Base-by-base conservation (phyloP, 2,329 filamentous ascomycete genomes). In the Raffaelea arxii region DNA sequence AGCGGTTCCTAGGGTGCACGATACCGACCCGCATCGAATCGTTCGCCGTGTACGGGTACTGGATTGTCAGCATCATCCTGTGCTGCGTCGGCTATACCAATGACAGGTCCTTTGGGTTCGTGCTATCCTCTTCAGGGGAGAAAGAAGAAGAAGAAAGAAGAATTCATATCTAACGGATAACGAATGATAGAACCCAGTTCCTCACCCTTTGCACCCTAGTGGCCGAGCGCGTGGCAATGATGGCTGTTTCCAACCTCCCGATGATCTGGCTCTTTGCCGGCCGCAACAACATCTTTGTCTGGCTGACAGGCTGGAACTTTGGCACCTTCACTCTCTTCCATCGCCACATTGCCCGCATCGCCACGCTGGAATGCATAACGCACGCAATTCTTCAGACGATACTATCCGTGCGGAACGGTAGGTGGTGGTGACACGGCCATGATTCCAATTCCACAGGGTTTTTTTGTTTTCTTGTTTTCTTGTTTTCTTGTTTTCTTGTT, bases 241-340 rank as follows among this genome's bases (percentile, higher is more conserved):
- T 7, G 32, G 16, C 7, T 16, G 6, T 7, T 6, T 9, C 14
- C 32, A 6, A n/a, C 14, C 32, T 36, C 14, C 32, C 51, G 9
- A 23, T 53, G 10, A 21, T 54, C 4, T 54, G 49, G 49, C 30
- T 85, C 0, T 85, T 86, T 52, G 74, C 74, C 0, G 76, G 77
- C 56, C 68, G 82, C 6, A 86, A 86, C 51, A 84, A 86, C 44
- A 57, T 80, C 0, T 68, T 84, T 16, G 65, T 84, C 45, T 82
- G 77, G 78, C 56, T 79, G 1, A 86, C 82, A 0, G 80, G 80
- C 0, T 86, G 81, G 79, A 77, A 75, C 11, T 84, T 81, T 56
- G 69, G 71, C 2, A 80, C 77, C 0, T 85, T 80, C 55, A 84
- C 78, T 52, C 70, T 77, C 24, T 84, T 84, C 46, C 82, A 86